phyloP scores from a whole-genome alignment of 345 rosid genomes.

The Erodium maritimum region DNA sequence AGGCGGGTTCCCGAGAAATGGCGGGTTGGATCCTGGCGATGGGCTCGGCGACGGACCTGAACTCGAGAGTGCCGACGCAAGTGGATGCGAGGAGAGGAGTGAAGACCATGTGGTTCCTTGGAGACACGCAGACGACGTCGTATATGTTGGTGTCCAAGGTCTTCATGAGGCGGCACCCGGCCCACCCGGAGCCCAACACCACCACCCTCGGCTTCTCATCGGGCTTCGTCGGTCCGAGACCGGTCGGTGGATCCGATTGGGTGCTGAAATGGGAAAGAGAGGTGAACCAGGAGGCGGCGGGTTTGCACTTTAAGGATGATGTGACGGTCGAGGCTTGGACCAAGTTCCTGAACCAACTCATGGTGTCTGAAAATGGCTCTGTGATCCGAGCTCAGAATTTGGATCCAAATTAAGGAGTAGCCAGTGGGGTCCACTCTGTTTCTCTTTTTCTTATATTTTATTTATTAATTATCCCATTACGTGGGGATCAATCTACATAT shows the following conservation, averaged over 20 bases:
- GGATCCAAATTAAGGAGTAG: too few species aligned
- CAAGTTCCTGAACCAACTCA: constrained; percentile 31
- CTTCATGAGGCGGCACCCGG: constrained; percentile 82
- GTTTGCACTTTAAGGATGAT: constrained; percentile 2
- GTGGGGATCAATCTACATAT: too few species aligned
- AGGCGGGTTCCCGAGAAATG: constrained; percentile 59
- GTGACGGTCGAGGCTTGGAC: constrained; percentile 14
- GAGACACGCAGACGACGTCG: constrained; percentile 83
- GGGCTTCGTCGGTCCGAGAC: constrained; percentile 47
- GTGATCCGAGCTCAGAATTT: too few species aligned
- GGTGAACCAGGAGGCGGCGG: constrained; percentile 7
- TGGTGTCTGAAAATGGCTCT: constrained; percentile 6
- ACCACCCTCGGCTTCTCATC: constrained; percentile 74
- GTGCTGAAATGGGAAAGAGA: constrained; percentile 30
- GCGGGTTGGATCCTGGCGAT: constrained; percentile 80
- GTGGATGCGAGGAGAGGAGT: constrained; percentile 88
- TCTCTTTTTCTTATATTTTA: too few species aligned
- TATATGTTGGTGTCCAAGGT: constrained; percentile 52
- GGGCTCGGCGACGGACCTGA: constrained; percentile 89
- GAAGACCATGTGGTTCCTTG: constrained; percentile 86
- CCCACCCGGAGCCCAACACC: constrained; percentile 91
- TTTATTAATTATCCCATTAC: too few species aligned
- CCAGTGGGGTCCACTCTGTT: too few species aligned
- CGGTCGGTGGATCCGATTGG: constrained; percentile 3
- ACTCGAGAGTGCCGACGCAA: constrained; percentile 93